Conservation (phyloP, 164 flowering plant genomes). For the Euptelea pleiosperma region DNA sequence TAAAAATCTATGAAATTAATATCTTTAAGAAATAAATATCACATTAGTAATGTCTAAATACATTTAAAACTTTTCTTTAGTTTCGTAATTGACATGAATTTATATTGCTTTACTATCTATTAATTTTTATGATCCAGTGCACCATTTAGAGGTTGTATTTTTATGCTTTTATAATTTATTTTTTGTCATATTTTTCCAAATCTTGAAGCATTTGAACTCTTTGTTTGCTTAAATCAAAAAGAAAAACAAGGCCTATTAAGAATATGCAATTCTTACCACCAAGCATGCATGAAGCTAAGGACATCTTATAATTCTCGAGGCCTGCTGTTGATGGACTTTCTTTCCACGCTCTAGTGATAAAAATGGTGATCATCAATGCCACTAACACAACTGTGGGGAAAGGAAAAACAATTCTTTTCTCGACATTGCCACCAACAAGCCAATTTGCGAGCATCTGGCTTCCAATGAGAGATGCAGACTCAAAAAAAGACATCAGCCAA, state of each 20-base stretch:
- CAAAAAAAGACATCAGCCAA: constrained; percentile 81
- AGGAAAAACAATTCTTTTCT: constrained; percentile 38
- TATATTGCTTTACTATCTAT: too few relatives aligned
- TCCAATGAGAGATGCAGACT: constrained; percentile 73
- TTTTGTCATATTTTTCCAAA: too few relatives aligned
- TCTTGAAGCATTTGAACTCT: neutral
- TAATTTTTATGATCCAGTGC: too few relatives aligned
- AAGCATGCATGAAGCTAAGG: constrained; percentile 40
- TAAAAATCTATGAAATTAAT: too few relatives aligned
- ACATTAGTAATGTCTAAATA: too few relatives aligned
- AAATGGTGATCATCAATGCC: constrained; percentile 44
- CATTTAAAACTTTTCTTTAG: too few relatives aligned
- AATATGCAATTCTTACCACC: constrained; percentile 44
- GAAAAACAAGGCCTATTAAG: neutral
- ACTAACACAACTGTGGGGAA: constrained; percentile 39
- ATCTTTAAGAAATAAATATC: too few relatives aligned
- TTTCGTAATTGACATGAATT: too few relatives aligned
- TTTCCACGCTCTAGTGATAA: constrained; percentile 41
- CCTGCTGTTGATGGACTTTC: constrained; percentile 27
- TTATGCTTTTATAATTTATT: too few relatives aligned
- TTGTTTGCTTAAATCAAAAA: neutral
- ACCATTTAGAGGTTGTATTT: too few relatives aligned
- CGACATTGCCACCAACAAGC: constrained; percentile 35
- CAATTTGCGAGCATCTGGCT: constrained; percentile 80
- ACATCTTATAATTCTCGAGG: constrained; percentile 39